phyloP scores from a whole-genome alignment of 176 grass and related monocot genomes.

The Oryza glumipatula region DNA sequence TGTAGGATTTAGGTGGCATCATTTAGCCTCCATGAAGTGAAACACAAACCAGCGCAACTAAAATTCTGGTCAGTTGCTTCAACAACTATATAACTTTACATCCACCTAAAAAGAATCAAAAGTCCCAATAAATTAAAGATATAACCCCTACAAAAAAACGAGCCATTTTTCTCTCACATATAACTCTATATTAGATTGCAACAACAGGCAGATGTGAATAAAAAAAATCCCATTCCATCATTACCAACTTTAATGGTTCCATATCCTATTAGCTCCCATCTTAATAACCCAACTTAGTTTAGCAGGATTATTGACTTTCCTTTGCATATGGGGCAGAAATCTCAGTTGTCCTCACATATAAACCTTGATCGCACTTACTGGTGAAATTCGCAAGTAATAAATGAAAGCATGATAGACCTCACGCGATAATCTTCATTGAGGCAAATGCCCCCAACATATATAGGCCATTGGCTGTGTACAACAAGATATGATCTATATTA shows the following conservation, averaged over 20 bases:
- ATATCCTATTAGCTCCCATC: constrained; percentile 16
- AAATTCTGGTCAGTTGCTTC: neutral
- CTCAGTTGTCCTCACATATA: neutral
- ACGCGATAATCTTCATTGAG: neutral
- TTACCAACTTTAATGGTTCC: neutral
- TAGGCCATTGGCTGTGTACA: neutral
- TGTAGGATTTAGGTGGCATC: neutral
- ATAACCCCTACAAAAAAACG: neutral
- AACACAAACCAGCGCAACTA: neutral
- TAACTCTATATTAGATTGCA: neutral
- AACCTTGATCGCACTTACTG: neutral
- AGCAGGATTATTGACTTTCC: neutral
- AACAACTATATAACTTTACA: neutral
- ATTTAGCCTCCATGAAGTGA: neutral
- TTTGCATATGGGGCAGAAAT: neutral
- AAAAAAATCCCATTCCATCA: neutral
- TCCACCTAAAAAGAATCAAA: neutral
- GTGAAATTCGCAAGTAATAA: neutral
- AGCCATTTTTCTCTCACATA: neutral
- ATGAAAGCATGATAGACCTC: neutral
- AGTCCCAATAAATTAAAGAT: neutral
- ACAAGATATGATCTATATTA: neutral
- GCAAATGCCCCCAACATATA: neutral
- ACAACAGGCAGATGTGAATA: neutral
- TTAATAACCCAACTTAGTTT: constrained; percentile 1